Percentiles rank a stretch among this genome's conserved stretches.
phyloP scores from a whole-genome alignment of 148 eudicot species.

The Nepenthes gracilis region DNA sequence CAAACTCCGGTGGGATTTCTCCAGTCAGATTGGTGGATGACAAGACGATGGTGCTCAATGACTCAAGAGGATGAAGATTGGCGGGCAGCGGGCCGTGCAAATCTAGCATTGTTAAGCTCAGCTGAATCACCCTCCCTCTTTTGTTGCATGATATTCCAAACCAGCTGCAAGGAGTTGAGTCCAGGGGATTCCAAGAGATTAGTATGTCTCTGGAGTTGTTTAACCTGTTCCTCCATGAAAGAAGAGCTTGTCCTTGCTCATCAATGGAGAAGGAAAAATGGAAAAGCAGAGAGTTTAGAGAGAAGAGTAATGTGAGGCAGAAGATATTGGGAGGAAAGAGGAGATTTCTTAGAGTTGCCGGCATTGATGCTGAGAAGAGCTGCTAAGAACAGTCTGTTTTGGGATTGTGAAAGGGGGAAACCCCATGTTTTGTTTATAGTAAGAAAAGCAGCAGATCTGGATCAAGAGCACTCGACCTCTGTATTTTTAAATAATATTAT shows the following conservation, averaged over 20 bases:
- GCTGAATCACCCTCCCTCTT: constrained; percentile 25
- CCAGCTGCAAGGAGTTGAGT: constrained; percentile 68
- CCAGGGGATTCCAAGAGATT: constrained; percentile 46
- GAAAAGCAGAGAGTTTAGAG: constrained; percentile 19
- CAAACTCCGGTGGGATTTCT: constrained; percentile 58
- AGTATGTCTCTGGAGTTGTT: constrained; percentile 36
- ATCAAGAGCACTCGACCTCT: constrained; percentile 23
- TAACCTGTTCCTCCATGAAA: constrained; percentile 62
- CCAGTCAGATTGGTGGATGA: constrained; percentile 79
- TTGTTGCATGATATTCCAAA: constrained; percentile 51
- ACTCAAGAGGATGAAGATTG: constrained; percentile 38
- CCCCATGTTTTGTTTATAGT: constrained; percentile 97
- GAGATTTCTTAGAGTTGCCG: constrained; percentile 37
- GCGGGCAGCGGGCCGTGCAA: constrained; percentile 70
- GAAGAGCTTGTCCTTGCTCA: constrained; percentile 68
- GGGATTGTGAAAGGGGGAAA: constrained; percentile 78
- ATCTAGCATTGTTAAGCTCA: constrained; percentile 37
- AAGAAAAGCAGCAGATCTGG: constrained; percentile 34
- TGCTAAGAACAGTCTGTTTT: constrained; percentile 17
- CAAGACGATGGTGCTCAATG: constrained; percentile 31
- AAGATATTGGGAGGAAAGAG: constrained; percentile 14
- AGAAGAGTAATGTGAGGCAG: constrained; percentile 13
- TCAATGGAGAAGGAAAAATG: constrained; percentile 50
- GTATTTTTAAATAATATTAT: neutral
- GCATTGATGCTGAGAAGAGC: constrained; percentile 29